A percentile compares a stretch with the other conserved stretches of the same genome.
These are phyloP conservation scores for Nasturtium officinale DNA, from an alignment of 345 rosid genomes.

Conservation along the genomic window DNA sequence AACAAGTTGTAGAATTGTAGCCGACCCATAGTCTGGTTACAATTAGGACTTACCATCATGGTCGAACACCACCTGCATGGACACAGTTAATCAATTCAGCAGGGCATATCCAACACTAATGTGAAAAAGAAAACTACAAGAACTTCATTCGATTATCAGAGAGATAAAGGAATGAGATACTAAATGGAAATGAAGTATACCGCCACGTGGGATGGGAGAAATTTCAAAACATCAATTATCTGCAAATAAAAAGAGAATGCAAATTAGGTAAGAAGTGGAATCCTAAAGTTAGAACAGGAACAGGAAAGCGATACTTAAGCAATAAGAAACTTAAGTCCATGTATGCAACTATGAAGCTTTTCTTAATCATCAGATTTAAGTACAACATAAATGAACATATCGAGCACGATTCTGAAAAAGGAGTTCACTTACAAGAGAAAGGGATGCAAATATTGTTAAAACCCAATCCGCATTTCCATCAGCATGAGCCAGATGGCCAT, in stretches of 20 bases:
- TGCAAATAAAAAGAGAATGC: constrained; percentile 46
- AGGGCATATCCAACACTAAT: background rate
- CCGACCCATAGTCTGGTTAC: background rate
- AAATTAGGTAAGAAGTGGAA: constrained; percentile 7
- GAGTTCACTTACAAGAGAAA: constrained; percentile 76
- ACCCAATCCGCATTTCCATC: constrained; percentile 99
- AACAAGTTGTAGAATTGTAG: constrained; percentile 4
- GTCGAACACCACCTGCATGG: constrained; percentile 93
- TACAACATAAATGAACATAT: background rate
- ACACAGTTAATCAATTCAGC: constrained; percentile 23
- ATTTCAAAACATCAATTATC: constrained; percentile 89
- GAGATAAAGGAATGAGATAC: constrained; percentile 18
- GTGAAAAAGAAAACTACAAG: background rate
- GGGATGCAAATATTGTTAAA: constrained; percentile 81
- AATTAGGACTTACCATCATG: constrained; percentile 79
- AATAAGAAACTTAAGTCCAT: constrained; percentile 7
- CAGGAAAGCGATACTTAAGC: constrained; percentile 3
- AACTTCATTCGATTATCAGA: constrained; percentile 11
- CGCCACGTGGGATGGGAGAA: constrained; percentile 87
- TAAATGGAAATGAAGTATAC: constrained; percentile 49
- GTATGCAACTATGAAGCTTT: constrained; percentile 3
- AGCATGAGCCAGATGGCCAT: constrained; percentile 81
- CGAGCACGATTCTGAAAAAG: background rate
- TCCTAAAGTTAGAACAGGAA: constrained; percentile 18
- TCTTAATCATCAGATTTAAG: constrained; percentile 4